Evolutionary conservation across 2,329 filamentous ascomycete species (phyloP).

Genomic region (Diaporthe longicolla): DNA sequence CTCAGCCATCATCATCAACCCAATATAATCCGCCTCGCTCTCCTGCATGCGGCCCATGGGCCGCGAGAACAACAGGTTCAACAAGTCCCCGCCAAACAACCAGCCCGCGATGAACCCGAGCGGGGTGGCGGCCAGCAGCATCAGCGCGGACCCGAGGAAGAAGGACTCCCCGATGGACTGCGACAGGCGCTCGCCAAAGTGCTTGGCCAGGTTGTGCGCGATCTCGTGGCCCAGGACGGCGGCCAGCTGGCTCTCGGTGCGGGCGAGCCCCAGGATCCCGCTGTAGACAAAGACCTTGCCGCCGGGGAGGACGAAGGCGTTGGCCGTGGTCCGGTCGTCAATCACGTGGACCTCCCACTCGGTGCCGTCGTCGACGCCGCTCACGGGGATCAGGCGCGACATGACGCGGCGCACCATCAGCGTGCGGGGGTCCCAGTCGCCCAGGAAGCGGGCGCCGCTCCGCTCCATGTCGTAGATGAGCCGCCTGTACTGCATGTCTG

Average conservation of each 20-base stretch:
- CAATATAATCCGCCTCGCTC: slow-evolving; percentile 85
- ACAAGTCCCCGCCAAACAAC: slow-evolving; percentile 61
- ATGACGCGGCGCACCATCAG: slow-evolving; percentile 75
- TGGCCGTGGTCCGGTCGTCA: slow-evolving; percentile 71
- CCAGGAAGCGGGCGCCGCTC: slow-evolving; percentile 69
- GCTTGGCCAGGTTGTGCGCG: slow-evolving; percentile 80
- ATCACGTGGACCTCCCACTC: slow-evolving; percentile 83
- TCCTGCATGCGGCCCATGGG: slow-evolving; percentile 81
- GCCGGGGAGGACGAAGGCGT: slow-evolving; percentile 84
- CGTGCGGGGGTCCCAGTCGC: slow-evolving; percentile 70
- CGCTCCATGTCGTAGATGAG: slow-evolving; percentile 68
- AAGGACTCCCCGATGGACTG: slow-evolving; percentile 66
- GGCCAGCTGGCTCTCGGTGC: slow-evolving; percentile 78
- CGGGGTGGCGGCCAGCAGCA: slow-evolving; percentile 61
- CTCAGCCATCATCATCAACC: slow-evolving; percentile 86
- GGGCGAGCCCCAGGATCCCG: slow-evolving; percentile 78
- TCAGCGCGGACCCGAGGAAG: slow-evolving; percentile 63
- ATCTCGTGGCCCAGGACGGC: slow-evolving; percentile 86
- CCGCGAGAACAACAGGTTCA: slow-evolving; percentile 75
- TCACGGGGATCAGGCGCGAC: slow-evolving; percentile 75
- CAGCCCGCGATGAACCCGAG: slow-evolving; percentile 59
- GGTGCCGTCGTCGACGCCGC: slow-evolving; percentile 62
- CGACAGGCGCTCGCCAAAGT: slow-evolving; percentile 75
- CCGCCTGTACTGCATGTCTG: slow-evolving; percentile 67
- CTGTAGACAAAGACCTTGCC: slow-evolving; percentile 86